Evolutionary conservation across 2,329 filamentous ascomycete species (phyloP).

Genomic region (Akanthomyces muscarius): DNA sequence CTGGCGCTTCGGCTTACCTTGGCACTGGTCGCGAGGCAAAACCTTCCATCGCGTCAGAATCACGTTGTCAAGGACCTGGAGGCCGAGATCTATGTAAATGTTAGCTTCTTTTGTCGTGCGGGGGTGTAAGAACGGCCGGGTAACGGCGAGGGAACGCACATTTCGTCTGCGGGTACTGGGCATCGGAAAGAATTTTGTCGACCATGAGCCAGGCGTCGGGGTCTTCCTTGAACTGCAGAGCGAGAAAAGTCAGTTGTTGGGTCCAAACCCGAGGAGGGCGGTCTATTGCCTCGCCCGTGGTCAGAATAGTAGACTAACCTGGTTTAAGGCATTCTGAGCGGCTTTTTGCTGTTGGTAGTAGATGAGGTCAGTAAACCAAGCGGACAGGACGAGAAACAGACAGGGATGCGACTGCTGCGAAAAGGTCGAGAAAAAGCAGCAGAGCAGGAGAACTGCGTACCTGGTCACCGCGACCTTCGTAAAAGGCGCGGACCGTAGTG

Average conservation of each 20-base stretch:
- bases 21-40: conserved; percentile 89
- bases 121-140: conserved; percentile 14
- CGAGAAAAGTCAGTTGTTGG: conserved; percentile 1
- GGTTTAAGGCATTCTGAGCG: conserved; percentile 88
- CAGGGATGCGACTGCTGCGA: conserved; percentile 24
- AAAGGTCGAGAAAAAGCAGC: conserved; percentile 31
- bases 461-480: conserved; percentile 91
- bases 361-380: conserved; percentile 10
- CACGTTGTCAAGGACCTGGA: conserved; percentile 96
- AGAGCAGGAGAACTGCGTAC: conserved; percentile 48
- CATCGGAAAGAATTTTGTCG: conserved; percentile 92
- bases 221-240: conserved; percentile 88
- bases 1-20: conserved; percentile 51
- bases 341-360: conserved; percentile 72
- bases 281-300: background rate
- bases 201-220: conserved; percentile 97
- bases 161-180: conserved; percentile 93
- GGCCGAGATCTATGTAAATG: conserved; percentile 66
- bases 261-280: background rate
- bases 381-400: background rate
- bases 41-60: conserved; percentile 99
- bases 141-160: conserved; percentile 53
- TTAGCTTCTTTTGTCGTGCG: conserved; percentile 24
- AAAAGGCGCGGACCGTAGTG: conserved; percentile 92
- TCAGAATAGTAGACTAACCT: conserved; percentile 54